Evolutionary conservation across 2,329 filamentous ascomycete genomes (phyloP).

Genomic region (Zasmidium cellare): DNA sequence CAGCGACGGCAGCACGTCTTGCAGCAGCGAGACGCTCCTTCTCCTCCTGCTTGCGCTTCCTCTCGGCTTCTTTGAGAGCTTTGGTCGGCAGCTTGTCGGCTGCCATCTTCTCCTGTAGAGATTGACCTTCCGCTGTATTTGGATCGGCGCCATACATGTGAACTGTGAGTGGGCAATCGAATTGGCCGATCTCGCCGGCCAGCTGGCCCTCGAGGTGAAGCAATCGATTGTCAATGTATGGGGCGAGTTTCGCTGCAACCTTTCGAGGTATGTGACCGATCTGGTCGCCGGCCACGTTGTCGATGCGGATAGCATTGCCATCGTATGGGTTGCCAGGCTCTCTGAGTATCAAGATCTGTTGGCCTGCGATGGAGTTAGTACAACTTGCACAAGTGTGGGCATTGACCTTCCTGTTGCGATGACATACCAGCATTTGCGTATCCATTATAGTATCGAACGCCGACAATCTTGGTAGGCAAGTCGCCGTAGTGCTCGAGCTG

Average conservation of each 20-base stretch:
- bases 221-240: conserved; percentile 63
- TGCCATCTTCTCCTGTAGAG: conserved; percentile 64
- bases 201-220: conserved; percentile 70
- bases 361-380: conserved; percentile 41
- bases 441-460: conserved; percentile 63
- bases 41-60: conserved; percentile 28
- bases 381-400: too few species aligned
- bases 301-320: conserved; percentile 72
- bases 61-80: conserved; percentile 42
- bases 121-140: conserved; percentile 37
- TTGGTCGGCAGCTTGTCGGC: conserved; percentile 61
- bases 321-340: conserved; percentile 68
- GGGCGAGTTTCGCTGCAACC: conserved; percentile 69
- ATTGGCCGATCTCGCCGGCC: conserved; percentile 64
- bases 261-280: conserved; percentile 75
- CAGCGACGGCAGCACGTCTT: conserved; percentile 25
- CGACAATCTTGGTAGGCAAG: conserved; percentile 59
- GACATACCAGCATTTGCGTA: conserved; percentile 46
- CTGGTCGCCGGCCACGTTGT: conserved; percentile 72
- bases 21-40: conserved; percentile 29
- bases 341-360: conserved; percentile 62
- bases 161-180: conserved; percentile 71
- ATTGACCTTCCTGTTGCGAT: too few species aligned
- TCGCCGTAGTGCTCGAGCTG: conserved; percentile 35
- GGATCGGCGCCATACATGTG: conserved; percentile 64